A percentile compares a stretch with the other conserved stretches of the same genome.
Evolutionary conservation across 78 protist species (phyloP).

Genomic region (Dictyostelium firmibasis): DNA sequence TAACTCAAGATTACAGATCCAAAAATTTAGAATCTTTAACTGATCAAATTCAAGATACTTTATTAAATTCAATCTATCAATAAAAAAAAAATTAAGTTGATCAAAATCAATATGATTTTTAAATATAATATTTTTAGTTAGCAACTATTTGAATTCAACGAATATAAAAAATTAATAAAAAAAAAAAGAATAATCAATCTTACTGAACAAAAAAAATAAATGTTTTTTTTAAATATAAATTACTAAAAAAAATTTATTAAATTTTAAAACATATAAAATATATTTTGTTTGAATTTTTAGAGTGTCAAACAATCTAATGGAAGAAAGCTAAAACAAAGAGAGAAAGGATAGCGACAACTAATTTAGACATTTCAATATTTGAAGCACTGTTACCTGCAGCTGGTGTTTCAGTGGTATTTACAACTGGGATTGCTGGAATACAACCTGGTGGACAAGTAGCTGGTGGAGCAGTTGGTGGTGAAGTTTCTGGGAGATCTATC

Average conservation of each 20-base stretch:
- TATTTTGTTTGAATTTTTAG: not conserved
- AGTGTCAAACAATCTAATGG: constrained; percentile 1
- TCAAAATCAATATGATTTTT: not conserved
- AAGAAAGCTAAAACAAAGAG: constrained; percentile 44
- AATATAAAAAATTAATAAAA: no score
- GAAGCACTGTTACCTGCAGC: constrained; percentile 43
- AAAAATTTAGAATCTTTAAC: constrained; percentile 11
- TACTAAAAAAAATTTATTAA: not conserved
- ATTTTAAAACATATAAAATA: not conserved
- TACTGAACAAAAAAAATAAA: not conserved
- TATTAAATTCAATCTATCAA: constrained; percentile 23
- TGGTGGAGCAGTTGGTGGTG: constrained; percentile 20
- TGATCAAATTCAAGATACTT: constrained; percentile 42
- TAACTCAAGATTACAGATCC: constrained; percentile 17
- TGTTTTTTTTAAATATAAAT: not conserved
- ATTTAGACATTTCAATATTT: constrained; percentile 1
- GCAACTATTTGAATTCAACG: no score
- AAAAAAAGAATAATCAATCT: no score
- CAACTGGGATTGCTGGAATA: not conserved
- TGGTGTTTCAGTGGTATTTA: constrained; percentile 23
- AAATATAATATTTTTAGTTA: not conserved
- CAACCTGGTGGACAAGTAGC: constrained; percentile 8
- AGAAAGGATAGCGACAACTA: constrained; percentile 39
- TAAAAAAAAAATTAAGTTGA: not conserved
- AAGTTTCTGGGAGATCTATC: not conserved